phyloP scores from a whole-genome alignment of 1,139 yeast species.

The Yamadazyma buinensis region DNA sequence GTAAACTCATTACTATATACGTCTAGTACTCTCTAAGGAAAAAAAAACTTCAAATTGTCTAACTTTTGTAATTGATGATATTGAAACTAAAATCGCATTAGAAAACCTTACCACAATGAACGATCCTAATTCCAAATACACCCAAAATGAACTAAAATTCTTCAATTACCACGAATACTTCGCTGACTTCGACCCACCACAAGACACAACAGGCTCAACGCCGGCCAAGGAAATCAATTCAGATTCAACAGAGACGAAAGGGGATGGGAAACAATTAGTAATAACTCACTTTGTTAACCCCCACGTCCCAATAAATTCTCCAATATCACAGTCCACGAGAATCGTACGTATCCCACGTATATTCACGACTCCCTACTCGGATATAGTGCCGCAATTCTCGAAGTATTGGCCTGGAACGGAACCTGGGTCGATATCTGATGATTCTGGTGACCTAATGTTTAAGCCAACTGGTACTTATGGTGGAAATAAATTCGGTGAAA shows the following conservation, averaged over 20 bases:
- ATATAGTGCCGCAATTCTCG: conserved; percentile 59
- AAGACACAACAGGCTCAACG: no score
- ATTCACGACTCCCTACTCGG: conserved; percentile 29
- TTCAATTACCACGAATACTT: conserved; percentile 68
- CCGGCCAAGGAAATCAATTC: no score
- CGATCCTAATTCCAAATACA: conserved; percentile 6
- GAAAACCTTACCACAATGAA: no score
- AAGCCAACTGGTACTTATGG: conserved; percentile 35
- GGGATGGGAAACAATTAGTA: no score
- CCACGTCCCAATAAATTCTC: conserved; percentile 25
- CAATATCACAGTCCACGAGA: conserved; percentile 38
- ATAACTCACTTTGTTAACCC: conserved; percentile 71
- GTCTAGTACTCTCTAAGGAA: no score
- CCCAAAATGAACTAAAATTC: conserved; percentile 24
- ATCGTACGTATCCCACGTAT: conserved; percentile 62
- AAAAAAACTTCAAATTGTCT: no score
- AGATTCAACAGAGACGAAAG: no score
- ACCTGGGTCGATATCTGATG: conserved; percentile 51
- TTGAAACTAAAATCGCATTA: no score
- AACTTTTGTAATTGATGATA: no score
- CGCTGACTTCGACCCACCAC: conserved; percentile 5
- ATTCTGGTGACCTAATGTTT: conserved; percentile 21
- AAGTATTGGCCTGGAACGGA: conserved; percentile 58
- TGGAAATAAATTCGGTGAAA: conserved; percentile 44
- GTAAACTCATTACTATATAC: no score